Evolutionary conservation across 768 basidiomycete species (phyloP), one percentile per base, ranked within the genome.

Genomic region (Xerocomus spinulosus): DNA sequence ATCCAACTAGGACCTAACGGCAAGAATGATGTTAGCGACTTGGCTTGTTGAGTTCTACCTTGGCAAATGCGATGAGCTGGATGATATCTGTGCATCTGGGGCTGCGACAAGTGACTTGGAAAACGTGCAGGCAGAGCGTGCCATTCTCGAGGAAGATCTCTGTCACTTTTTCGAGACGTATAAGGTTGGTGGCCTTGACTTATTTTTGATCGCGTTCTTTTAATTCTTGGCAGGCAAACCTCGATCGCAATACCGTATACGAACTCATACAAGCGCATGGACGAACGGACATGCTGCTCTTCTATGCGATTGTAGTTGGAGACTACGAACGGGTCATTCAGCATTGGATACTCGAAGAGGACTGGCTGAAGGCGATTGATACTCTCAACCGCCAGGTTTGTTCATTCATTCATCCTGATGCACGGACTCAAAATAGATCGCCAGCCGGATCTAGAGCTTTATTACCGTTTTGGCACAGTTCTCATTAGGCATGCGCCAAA

Each of bases 41-140:
- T 99, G 96, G 96, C 81, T 99, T 12, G 86, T 96, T 25, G 96
- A 99, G 67, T 92, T 98, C 54, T 97, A 93, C 62, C 80, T 99
- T 14, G 88, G 88, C 68, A 98, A 96, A 72, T 92, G 90, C 66
- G 95, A 96, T 60, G 91, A 95, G 52, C 72, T 98, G 42, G 96
- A 99, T 60, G 96, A 98, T 61, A 75, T 93, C 15, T 82, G 94
- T 23, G 92, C 92, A 0, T 89, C 94, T 0, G 92, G 93, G 65
- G 81, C 81, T 1, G 75, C 82, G 13, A 81, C 85, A 10, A 82
- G 83, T 43, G 89, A 95, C 53, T 84, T 86, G 14, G 88, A 93
- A 43, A 94, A 93, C 61, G 69, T 98, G 25, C 76, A 81, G 40
- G 75, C 83, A 3, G 94, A 97, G 62, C 77, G 85, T 36, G 70